Percentiles rank a stretch among this genome's conserved stretches.
Evolutionary conservation across 192 early-diverging fungal species (phyloP).

Genomic region (Rhizophlyctis rosea): DNA sequence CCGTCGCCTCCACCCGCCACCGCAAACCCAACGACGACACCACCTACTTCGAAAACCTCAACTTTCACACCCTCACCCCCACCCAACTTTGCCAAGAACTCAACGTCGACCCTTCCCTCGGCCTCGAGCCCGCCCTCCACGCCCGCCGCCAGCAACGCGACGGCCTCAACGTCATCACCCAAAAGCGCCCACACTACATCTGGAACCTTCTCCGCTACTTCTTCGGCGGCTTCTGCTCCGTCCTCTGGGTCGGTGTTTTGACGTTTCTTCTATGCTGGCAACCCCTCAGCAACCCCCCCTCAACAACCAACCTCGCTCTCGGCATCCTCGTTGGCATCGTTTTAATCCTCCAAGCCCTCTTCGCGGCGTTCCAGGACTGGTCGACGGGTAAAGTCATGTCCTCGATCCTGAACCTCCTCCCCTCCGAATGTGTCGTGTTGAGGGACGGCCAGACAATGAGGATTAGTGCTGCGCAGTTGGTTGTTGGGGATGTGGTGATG

Average conservation of each 20-base stretch:
- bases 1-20: no score
- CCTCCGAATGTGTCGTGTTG: constrained; percentile 60
- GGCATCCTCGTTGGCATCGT: constrained; percentile 41
- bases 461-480: constrained; percentile 57
- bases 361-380: constrained; percentile 71
- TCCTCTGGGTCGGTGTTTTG: constrained; percentile 66
- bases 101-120: constrained; percentile 12
- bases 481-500: constrained; percentile 72
- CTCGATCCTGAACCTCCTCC: constrained; percentile 70
- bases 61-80: background rate
- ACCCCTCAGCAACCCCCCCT: background rate
- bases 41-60: constrained; percentile 4
- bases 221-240: constrained; percentile 69
- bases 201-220: constrained; percentile 49
- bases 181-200: constrained; percentile 1
- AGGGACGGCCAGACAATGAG: constrained; percentile 55
- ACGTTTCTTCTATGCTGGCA: constrained; percentile 63
- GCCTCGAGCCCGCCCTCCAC: constrained; percentile 44
- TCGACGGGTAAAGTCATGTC: constrained; percentile 63
- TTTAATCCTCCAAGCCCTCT: constrained; percentile 64
- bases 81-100: background rate
- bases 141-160: constrained; percentile 22
- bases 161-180: constrained; percentile 3
- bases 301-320: background rate
- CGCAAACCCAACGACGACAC: constrained; percentile 1